Base-by-base conservation (phyloP, 2,329 filamentous ascomycete species). In the Fusarium torulosum region DNA sequence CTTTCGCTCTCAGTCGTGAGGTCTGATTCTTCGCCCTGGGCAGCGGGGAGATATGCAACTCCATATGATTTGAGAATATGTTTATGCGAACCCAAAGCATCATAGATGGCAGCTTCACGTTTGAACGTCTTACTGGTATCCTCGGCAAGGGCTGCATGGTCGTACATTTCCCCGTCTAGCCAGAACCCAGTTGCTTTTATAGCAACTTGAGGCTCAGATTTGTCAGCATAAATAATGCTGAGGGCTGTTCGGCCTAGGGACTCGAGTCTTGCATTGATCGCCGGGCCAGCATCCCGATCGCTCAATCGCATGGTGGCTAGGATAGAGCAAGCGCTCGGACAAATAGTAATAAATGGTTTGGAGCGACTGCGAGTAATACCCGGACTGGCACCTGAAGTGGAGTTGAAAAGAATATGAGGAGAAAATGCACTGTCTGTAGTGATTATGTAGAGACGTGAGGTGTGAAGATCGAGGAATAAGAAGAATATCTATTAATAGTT, bases 1-100 rank as follows among this genome's bases (percentile, higher is more conserved):
- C n/a, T 20, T 4, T 49, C 10, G 2, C 2, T 3, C 0, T 37
- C 6, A 0, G 15, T 17, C 10, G 4, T 15, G 2, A 1, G 17
- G 1, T 49, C 31, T 2, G 11, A 14, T 19, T 17, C 31, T 25
- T 25, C 2, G 9, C 6, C 5, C 2, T 4, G 1, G 2, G n/a
- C 3, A 20, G 46, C 2, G 1, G 33, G 33, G 1, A 50, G 0
- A 2, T 29, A 41, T 29, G 23, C n/a, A 41, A 1, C 47, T 0
- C 47, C 9, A n/a, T 6, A 41, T 21, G 47, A 50, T 20, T 21
- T 50, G 1, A 50, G 33, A 0, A 50, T 40, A 1, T 50, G 21
- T 7, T 2, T 0, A 3, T 50, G 17, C 0, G 23, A 3, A 14
- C 47, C 23, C 1, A 50, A 20, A 1, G 47, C n/a, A 21, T 41